Conservation (phyloP, 176 grass and related monocot genomes). For the Lolium rigidum region DNA sequence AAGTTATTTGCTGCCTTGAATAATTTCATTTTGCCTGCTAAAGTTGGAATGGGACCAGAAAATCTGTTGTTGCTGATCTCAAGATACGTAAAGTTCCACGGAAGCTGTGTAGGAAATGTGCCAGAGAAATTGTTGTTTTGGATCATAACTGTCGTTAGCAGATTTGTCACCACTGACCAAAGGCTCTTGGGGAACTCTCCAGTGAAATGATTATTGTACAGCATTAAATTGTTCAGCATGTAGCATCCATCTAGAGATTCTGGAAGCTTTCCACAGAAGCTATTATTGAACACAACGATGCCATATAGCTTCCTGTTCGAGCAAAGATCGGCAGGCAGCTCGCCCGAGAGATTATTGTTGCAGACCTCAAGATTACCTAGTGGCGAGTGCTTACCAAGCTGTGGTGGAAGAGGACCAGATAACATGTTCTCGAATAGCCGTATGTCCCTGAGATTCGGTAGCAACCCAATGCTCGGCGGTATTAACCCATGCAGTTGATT, state of each 20-base stretch:
- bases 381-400: conserved; percentile 69
- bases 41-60: conserved; percentile 50
- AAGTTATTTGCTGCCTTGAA: conserved; percentile 63
- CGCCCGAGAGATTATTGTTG: conserved; percentile 52
- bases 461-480: conserved; percentile 44
- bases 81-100: conserved; percentile 51
- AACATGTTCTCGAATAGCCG: conserved; percentile 58
- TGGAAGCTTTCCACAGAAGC: conserved; percentile 52
- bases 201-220: conserved; percentile 60
- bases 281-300: conserved; percentile 66
- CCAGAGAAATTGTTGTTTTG: conserved; percentile 64
- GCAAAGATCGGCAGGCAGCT: conserved; percentile 61
- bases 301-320: conserved; percentile 33
- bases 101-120: conserved; percentile 42
- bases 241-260: conserved; percentile 40
- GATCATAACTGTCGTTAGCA: conserved; percentile 45
- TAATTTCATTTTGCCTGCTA: conserved; percentile 28
- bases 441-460: conserved; percentile 36
- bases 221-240: conserved; percentile 39
- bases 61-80: conserved; percentile 67
- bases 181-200: conserved; percentile 53
- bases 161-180: conserved; percentile 44
- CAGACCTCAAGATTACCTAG: conserved; percentile 50
- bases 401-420: conserved; percentile 49
- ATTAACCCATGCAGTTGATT: conserved; percentile 56